Evolutionary conservation across 345 rosid genomes (phyloP).

Genomic region (Camelina laxa): DNA sequence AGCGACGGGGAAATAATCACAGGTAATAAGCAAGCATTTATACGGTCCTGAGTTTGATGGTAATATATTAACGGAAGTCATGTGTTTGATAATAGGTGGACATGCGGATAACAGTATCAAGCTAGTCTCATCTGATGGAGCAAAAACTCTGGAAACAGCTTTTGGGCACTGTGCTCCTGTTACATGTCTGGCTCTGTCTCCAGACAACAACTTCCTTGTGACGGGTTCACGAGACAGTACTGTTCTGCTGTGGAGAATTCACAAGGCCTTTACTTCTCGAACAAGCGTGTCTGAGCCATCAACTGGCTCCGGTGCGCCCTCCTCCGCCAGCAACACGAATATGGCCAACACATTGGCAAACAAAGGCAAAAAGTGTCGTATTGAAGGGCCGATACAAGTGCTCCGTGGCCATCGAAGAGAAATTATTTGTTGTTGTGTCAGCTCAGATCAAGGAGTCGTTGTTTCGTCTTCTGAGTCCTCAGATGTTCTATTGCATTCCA

Average conservation of each 20-base stretch:
- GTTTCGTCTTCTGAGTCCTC: conserved; percentile 80
- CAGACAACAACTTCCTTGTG: conserved; percentile 82
- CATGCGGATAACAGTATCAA: conserved; percentile 93
- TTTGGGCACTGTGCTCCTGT: conserved; percentile 93
- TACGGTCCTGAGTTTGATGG: conserved; percentile 20
- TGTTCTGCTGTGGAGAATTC: conserved; percentile 88
- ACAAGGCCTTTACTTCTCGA: conserved; percentile 59
- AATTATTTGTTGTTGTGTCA: conserved; percentile 77
- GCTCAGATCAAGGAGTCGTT: conserved; percentile 83
- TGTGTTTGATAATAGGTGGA: conserved; percentile 62
- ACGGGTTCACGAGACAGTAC: conserved; percentile 92
- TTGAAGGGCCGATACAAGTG: conserved; percentile 96
- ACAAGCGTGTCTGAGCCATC: conserved; percentile 63
- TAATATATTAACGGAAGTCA: conserved; percentile 3
- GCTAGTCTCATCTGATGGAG: conserved; percentile 85
- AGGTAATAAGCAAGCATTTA: conserved; percentile 50
- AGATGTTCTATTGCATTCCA: conserved; percentile 78
- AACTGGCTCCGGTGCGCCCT: conserved; percentile 50
- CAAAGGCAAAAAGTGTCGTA: conserved; percentile 60
- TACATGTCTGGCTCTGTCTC: conserved; percentile 93
- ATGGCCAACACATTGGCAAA: conserved; percentile 57
- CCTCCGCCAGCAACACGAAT: conserved; percentile 53
- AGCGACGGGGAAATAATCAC: conserved; percentile 83
- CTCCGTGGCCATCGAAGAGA: conserved; percentile 86
- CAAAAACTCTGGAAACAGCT: conserved; percentile 88